These are phyloP conservation scores for Mortierella sp. DNA, from an alignment of 371 early-diverging fungal species.

Conservation along the genomic window DNA sequence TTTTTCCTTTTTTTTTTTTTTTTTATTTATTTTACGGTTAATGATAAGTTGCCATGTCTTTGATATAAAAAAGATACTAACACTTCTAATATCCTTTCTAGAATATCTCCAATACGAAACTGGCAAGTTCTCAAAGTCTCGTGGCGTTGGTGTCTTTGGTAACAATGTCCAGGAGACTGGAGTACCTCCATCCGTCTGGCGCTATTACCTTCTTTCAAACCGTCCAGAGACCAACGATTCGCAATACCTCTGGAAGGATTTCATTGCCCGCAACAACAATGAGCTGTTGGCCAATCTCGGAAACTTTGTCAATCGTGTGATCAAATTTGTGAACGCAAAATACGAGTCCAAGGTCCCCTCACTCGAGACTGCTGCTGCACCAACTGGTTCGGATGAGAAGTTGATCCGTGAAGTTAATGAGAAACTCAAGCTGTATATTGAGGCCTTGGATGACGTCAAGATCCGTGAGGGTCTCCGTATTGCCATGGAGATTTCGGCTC, in stretches of 20 bases:
- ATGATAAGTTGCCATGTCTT: background rate
- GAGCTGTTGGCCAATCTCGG: conserved; percentile 98
- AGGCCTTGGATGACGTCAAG: conserved; percentile 88
- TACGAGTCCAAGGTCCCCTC: conserved; percentile 86
- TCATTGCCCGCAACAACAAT: conserved; percentile 94
- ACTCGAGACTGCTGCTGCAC: conserved; percentile 62
- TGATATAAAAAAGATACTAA: background rate
- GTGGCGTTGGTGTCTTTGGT: conserved; percentile 99
- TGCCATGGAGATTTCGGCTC: conserved; percentile 95
- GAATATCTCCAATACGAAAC: conserved; percentile 99
- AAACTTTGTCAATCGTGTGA: conserved; percentile 98
- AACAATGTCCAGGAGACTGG: conserved; percentile 95
- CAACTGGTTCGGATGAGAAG: conserved; percentile 69
- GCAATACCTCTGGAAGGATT: conserved; percentile 96
- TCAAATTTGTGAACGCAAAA: conserved; percentile 94
- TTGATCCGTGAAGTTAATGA: conserved; percentile 89
- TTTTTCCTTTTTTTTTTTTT: background rate
- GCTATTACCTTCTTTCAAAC: conserved; percentile 97
- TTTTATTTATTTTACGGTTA: no score
- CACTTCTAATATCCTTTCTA: conserved; percentile 30
- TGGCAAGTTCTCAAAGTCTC: conserved; percentile 99
- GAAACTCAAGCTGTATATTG: conserved; percentile 82
- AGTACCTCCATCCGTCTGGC: conserved; percentile 96
- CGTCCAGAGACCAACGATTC: conserved; percentile 99
- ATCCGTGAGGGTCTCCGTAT: conserved; percentile 86